These are phyloP conservation scores for Cornus kousa DNA, from an alignment of 148 eudicot genomes.

Conservation along the genomic window DNA sequence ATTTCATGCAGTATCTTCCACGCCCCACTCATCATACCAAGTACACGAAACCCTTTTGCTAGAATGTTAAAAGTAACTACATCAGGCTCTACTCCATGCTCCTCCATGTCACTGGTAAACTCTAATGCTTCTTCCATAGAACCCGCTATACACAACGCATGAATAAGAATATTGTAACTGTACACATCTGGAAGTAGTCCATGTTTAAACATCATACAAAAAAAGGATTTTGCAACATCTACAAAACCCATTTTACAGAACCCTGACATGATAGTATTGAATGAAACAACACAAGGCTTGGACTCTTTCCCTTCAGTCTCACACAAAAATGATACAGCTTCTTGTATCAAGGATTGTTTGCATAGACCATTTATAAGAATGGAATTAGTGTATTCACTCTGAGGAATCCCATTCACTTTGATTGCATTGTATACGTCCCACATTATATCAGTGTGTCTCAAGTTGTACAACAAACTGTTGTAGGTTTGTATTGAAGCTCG, in stretches of 20 bases:
- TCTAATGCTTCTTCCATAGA: conserved; percentile 75
- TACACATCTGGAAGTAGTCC: conserved; percentile 73
- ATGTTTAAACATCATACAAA: conserved; percentile 69
- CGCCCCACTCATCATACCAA: conserved; percentile 50
- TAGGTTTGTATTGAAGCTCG: conserved; percentile 65
- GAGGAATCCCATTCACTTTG: conserved; percentile 41
- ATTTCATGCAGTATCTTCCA: conserved; percentile 37
- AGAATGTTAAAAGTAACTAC: conserved; percentile 70
- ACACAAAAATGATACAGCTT: conserved; percentile 53
- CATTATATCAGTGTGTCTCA: conserved; percentile 50
- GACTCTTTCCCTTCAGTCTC: conserved; percentile 32
- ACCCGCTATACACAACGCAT: conserved; percentile 70
- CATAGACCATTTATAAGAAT: conserved; percentile 73
- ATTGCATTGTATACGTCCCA: conserved; percentile 60
- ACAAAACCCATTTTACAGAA: conserved; percentile 64
- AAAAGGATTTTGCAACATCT: conserved; percentile 66
- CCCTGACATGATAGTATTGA: conserved; percentile 64
- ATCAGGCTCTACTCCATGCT: conserved; percentile 67
- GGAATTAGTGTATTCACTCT: conserved; percentile 51
- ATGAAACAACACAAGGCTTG: conserved; percentile 41
- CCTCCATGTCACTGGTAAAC: conserved; percentile 61
- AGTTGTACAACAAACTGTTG: conserved; percentile 69
- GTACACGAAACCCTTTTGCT: conserved; percentile 65
- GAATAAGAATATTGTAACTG: conserved; percentile 75
- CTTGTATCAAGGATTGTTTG: conserved; percentile 58